Evolutionary conservation across 108 stramenopile species (phyloP), one percentile per base, ranked within the genome.

Genomic region (Pseudonitzschia multistriata): DNA sequence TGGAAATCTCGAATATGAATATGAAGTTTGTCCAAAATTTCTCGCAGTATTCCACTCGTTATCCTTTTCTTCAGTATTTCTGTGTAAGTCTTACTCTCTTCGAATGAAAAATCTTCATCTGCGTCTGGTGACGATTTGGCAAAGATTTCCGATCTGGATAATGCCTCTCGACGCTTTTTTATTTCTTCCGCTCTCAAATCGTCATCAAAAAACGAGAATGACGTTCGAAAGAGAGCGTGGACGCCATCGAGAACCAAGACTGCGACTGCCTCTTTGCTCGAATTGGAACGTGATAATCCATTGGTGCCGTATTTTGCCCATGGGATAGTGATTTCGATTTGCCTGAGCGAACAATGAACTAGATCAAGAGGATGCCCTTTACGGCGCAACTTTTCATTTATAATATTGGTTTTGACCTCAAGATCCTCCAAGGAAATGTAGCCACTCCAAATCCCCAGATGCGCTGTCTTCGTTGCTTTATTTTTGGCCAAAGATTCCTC

Each of bases 1-100:
- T 87, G 86, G 5, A 90, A 61, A 71, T 87, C 79, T 28, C 89
- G 73, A 8, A 90, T 48, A 66, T 90, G 86, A 64, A 90, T 35
- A 30, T 90, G 89, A 17, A 90, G 27, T 33, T 80, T 78, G 15
- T 82, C 83, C 28, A 74, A 36, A 6, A 90, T 53, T 29, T 84
- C 78, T 55, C 82, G 85, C 3, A 90, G 53, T 15, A 86, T 27
- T 35, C 79, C 81, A 37, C 83, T 79, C 2, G 61, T 65, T 14
- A 90, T 61, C 27, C 83, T 79, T 39, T 77, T 17, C 30, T 81
- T 81, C 63, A 76, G 17, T 14, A 55, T 48, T 35, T 76, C 75
- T 0, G 62, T 66, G 60, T 68, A 76, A 4, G 67, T 57, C 40
- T 64, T 64, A n/a, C 6, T 47, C 3, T 15, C 47, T 34, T 66